Conservation (phyloP, 257 asterid genomes). For the Linderniella brevidens region DNA sequence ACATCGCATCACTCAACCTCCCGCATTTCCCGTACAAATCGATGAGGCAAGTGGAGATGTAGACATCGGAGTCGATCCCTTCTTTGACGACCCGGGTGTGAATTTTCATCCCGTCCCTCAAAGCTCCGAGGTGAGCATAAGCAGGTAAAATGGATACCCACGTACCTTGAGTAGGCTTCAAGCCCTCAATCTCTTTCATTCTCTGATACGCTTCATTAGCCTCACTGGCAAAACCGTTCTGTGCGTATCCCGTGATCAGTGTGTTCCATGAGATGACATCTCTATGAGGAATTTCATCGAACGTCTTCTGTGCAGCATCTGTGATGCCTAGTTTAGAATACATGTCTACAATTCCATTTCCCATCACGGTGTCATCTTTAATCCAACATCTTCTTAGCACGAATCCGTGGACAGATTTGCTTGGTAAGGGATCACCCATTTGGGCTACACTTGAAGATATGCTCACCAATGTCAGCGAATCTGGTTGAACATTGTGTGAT, state of each 20-base stretch:
- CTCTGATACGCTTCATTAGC: conserved; percentile 30
- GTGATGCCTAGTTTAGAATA: conserved; percentile 60
- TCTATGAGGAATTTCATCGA: conserved; percentile 33
- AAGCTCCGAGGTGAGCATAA: background rate
- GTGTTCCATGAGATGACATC: conserved; percentile 80
- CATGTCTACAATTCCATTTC: conserved; percentile 76
- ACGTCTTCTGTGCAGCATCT: conserved; percentile 39
- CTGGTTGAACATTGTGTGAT: conserved; percentile 27
- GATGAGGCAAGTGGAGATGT: too few species aligned
- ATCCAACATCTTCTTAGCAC: conserved; percentile 48
- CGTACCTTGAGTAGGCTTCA: conserved; percentile 5
- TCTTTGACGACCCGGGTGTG: too few species aligned
- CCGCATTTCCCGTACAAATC: too few species aligned
- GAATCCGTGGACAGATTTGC: conserved; percentile 55
- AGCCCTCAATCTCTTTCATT: conserved; percentile 25
- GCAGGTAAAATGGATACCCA: conserved; percentile 4
- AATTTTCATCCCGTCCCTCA: too few species aligned
- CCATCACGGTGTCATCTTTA: conserved; percentile 24
- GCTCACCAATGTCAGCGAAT: conserved; percentile 55
- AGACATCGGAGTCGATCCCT: too few species aligned
- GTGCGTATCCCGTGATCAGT: conserved; percentile 63
- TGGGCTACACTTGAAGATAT: conserved; percentile 58
- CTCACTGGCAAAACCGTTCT: conserved; percentile 67
- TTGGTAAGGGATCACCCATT: conserved; percentile 23
- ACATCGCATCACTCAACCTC: too few species aligned